A percentile compares a stretch with the other conserved stretches of the same genome.
These are phyloP conservation scores for Pseudotulostoma volvatum DNA, from an alignment of 495 filamentous ascomycete genomes.

Conservation along the genomic window DNA sequence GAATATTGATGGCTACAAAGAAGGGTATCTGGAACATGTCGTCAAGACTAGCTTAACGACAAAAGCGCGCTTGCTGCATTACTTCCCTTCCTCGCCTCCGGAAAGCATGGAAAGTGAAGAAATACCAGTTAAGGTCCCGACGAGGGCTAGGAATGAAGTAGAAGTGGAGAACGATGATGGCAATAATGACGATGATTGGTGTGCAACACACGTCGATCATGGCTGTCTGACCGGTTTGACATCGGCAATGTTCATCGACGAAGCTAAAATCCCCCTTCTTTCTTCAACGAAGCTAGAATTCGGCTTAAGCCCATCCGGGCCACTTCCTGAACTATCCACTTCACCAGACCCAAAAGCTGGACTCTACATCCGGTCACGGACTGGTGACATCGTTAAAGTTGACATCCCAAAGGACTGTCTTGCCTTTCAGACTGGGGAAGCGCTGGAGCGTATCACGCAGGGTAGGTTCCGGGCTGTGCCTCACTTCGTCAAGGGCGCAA, in stretches of 20 bases:
- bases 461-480: conserved; percentile 88
- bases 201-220: conserved; percentile 84
- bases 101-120: conserved; percentile 4
- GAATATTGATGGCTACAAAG: conserved; percentile 57
- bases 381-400: conserved; percentile 63
- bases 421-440: conserved; percentile 91
- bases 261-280: conserved; percentile 34
- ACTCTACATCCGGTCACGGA: conserved; percentile 79
- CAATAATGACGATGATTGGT: conserved; percentile 75
- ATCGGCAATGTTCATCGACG: conserved; percentile 89
- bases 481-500: conserved; percentile 76
- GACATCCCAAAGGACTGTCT: conserved; percentile 80
- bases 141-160: too few relatives aligned
- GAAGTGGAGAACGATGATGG: not conserved
- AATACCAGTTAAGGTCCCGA: too few relatives aligned
- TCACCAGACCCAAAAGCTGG: conserved; percentile 75
- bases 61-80: conserved; percentile 86
- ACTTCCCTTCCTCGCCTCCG: conserved; percentile 41
- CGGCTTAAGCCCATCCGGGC: conserved; percentile 13
- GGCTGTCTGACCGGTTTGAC: conserved; percentile 90
- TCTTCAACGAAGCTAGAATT: conserved; percentile 14
- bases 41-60: conserved; percentile 74
- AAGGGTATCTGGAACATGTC: conserved; percentile 68
- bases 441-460: conserved; percentile 71
- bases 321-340: conserved; percentile 48